A percentile compares a stretch with the other conserved stretches of the same genome.
Conservation (phyloP, 257 asterid species). For the Fraxinus anomala region DNA sequence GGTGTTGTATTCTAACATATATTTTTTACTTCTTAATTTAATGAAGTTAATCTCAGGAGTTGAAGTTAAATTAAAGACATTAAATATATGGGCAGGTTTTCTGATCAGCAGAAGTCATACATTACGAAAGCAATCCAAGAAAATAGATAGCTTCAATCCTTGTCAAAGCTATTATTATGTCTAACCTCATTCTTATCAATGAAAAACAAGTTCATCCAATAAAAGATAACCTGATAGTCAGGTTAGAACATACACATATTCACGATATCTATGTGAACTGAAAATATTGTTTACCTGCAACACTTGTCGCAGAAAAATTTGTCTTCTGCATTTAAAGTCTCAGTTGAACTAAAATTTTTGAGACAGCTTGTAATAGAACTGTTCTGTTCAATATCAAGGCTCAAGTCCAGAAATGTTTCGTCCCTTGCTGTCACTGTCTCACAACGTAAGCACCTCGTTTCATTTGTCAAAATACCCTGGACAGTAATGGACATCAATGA, state of each 20-base stretch:
- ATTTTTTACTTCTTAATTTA: background rate
- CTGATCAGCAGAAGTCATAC: background rate
- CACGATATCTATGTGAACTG: slow-evolving; percentile 6
- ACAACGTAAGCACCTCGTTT: slow-evolving; percentile 79
- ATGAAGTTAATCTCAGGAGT: background rate
- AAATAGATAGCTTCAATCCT: background rate
- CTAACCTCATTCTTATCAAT: background rate
- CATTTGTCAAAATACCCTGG: slow-evolving; percentile 85
- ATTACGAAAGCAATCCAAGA: background rate
- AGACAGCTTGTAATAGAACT: slow-evolving; percentile 89
- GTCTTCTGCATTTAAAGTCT: slow-evolving; percentile 83
- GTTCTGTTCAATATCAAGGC: slow-evolving; percentile 88
- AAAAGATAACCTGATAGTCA: background rate
- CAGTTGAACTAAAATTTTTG: slow-evolving; percentile 84
- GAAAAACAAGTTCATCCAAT: slow-evolving; percentile 5
- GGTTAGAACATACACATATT: slow-evolving; percentile 7
- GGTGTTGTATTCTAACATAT: background rate
- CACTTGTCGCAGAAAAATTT: slow-evolving; percentile 90
- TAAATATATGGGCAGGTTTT: background rate
- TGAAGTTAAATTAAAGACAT: background rate
- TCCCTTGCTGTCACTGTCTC: slow-evolving; percentile 95
- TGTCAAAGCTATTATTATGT: background rate
- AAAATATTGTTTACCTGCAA: slow-evolving; percentile 60
- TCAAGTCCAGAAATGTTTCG: slow-evolving; percentile 83
- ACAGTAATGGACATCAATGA: slow-evolving; percentile 21